Conservation (phyloP, 768 basidiomycete species). For the Suillus variegatus region DNA sequence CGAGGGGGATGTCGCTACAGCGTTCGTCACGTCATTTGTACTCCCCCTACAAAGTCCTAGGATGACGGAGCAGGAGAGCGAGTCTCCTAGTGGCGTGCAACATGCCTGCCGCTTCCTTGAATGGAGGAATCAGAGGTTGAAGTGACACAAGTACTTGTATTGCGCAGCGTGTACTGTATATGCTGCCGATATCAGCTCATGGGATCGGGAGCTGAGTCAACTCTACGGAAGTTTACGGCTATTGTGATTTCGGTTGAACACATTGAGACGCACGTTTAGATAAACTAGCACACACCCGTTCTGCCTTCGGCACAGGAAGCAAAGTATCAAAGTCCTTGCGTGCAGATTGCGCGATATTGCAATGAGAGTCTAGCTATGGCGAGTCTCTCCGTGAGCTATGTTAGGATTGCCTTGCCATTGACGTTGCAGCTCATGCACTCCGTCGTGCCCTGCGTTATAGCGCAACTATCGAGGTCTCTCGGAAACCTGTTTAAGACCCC, state of each 20-base stretch:
- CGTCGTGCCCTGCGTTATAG: too few species aligned
- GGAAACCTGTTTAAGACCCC: neutral
- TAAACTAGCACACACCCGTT: too few species aligned
- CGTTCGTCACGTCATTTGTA: neutral
- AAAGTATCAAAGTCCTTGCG: too few species aligned
- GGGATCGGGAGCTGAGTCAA: neutral
- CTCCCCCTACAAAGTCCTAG: neutral
- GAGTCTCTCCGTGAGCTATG: too few species aligned
- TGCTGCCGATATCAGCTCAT: neutral
- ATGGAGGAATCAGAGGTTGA: neutral
- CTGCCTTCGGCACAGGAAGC: too few species aligned
- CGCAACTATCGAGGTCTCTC: neutral
- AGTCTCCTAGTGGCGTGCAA: conserved; percentile 71
- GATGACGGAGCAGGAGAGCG: neutral
- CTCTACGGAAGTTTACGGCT: too few species aligned
- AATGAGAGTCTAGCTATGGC: too few species aligned
- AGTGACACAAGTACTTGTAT: neutral
- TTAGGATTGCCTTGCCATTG: too few species aligned
- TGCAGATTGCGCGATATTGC: too few species aligned
- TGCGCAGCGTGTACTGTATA: neutral
- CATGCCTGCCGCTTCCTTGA: conserved; percentile 71
- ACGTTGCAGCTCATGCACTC: too few species aligned
- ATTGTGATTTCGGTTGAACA: too few species aligned
- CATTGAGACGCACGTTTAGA: too few species aligned
- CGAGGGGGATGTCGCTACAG: neutral